A percentile compares a stretch with the other conserved stretches of the same genome.
Evolutionary conservation across 352 stramenopile genomes (phyloP).

Genomic region (Phytopythium delawarense): DNA sequence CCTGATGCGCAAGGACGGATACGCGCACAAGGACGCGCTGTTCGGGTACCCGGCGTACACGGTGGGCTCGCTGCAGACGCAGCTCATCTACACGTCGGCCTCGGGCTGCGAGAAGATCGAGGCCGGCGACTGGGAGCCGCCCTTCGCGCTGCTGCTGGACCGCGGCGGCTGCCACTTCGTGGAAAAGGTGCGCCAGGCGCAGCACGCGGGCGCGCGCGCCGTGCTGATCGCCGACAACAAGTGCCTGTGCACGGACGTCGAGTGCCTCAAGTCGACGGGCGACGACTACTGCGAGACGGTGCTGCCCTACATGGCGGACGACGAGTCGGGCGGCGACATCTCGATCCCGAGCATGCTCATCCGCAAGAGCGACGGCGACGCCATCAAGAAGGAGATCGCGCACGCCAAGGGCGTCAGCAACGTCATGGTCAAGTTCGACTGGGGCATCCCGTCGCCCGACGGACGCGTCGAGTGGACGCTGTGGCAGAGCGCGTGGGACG

Average conservation of each 20-base stretch:
- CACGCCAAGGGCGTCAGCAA: constrained; percentile 88
- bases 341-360: constrained; percentile 96
- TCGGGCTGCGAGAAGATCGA: constrained; percentile 80
- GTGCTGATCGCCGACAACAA: constrained; percentile 97
- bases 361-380: constrained; percentile 93
- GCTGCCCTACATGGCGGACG: constrained; percentile 90
- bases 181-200: constrained; percentile 91
- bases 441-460: constrained; percentile 91
- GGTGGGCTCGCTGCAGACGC: constrained; percentile 77
- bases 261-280: constrained; percentile 64
- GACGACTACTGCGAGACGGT: constrained; percentile 87
- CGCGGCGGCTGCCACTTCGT: constrained; percentile 96
- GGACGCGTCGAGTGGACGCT: constrained; percentile 96
- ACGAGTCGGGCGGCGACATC: constrained; percentile 96
- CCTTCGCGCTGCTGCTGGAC: constrained; percentile 96
- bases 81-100: constrained; percentile 88
- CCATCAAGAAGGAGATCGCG: constrained; percentile 88
- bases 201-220: constrained; percentile 90
- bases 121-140: constrained; percentile 78
- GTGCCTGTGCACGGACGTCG: constrained; percentile 90
- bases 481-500: constrained; percentile 94
- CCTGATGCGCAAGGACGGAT: constrained; percentile 92
- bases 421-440: constrained; percentile 95
- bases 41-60: constrained; percentile 96
- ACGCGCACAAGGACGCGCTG: constrained; percentile 95